Evolutionary conservation across 2,329 filamentous ascomycete genomes (phyloP).

Genomic region (Diaporthe sp.): DNA sequence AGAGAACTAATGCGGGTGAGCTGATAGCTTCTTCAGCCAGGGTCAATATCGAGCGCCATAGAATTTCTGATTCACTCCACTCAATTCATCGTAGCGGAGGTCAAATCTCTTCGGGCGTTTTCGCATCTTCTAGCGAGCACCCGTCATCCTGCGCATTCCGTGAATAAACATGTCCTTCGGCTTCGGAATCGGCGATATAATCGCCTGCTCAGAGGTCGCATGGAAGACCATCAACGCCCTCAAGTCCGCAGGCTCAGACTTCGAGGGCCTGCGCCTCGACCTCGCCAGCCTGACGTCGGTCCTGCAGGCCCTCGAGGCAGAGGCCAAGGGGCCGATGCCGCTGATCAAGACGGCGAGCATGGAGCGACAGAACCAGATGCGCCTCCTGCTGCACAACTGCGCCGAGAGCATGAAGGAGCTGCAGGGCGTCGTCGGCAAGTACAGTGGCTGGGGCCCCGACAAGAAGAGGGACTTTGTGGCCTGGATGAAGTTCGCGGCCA

Average conservation of each 20-base stretch:
- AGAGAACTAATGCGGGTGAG: slow-evolving; percentile 14
- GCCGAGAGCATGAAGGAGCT: slow-evolving; percentile 18
- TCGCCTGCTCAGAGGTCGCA: slow-evolving; percentile 15
- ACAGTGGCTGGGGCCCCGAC: slow-evolving; percentile 1
- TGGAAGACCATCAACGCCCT: slow-evolving; percentile 19
- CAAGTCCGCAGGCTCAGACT: slow-evolving; percentile 12
- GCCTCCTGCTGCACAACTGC: slow-evolving; percentile 13
- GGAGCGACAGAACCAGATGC: slow-evolving; percentile 26
- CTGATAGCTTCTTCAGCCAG: neutral
- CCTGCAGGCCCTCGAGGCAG: slow-evolving; percentile 23
- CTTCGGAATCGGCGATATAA: slow-evolving; percentile 24
- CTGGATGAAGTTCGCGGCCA: slow-evolving; percentile 26
- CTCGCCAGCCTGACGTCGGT: slow-evolving; percentile 18
- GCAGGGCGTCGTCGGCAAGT: slow-evolving; percentile 4
- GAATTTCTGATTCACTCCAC: too few species aligned
- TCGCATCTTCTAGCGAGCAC: neutral
- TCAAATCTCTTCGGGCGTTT: neutral
- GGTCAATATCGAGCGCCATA: neutral
- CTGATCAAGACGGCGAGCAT: slow-evolving; percentile 18
- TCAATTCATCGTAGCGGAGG: too few species aligned
- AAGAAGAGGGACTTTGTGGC: slow-evolving; percentile 31
- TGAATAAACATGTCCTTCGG: neutral
- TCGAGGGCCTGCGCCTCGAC: slow-evolving; percentile 25
- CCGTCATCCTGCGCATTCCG: too few species aligned
- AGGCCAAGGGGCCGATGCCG: slow-evolving; percentile 19